A percentile compares a stretch with the other conserved stretches of the same genome.
These are phyloP conservation scores for Hypomyces rosellus DNA, from an alignment of 2,329 filamentous ascomycete genomes.

Conservation along the genomic window DNA sequence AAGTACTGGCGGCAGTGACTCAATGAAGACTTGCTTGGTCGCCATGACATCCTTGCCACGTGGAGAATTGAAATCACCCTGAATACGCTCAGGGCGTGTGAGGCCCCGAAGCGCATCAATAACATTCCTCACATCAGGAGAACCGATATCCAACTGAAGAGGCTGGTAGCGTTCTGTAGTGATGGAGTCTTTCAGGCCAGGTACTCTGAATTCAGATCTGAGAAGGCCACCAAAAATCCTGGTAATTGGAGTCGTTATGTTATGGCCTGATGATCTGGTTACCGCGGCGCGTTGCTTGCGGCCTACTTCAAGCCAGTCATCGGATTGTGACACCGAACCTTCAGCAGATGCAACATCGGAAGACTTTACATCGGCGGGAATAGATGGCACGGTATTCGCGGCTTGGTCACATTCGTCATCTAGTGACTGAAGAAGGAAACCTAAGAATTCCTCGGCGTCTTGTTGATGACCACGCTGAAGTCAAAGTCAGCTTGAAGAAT, in stretches of 20 bases:
- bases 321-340: slow-evolving; percentile 22
- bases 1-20: slow-evolving; percentile 81
- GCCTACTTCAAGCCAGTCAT: slow-evolving; percentile 86
- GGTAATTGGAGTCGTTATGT: slow-evolving; percentile 74
- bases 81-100: slow-evolving; percentile 76
- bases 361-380: slow-evolving; percentile 30
- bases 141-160: slow-evolving; percentile 88
- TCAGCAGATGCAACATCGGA: slow-evolving; percentile 19
- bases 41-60: slow-evolving; percentile 70
- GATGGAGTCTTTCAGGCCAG: slow-evolving; percentile 82
- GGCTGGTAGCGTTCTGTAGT: slow-evolving; percentile 92
- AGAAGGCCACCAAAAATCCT: slow-evolving; percentile 92
- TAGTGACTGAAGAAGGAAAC: slow-evolving; percentile 84
- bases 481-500: slow-evolving; percentile 2
- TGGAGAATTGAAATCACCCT: slow-evolving; percentile 75
- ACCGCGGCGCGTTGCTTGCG: slow-evolving; percentile 82
- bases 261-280: slow-evolving; percentile 76
- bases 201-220: slow-evolving; percentile 80
- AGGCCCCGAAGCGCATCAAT: slow-evolving; percentile 82
- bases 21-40: slow-evolving; percentile 93
- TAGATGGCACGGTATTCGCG: slow-evolving; percentile 45
- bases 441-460: slow-evolving; percentile 94
- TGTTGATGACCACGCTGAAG: slow-evolving; percentile 84
- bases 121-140: slow-evolving; percentile 81
- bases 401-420: slow-evolving; percentile 86